Evolutionary conservation across 148 eudicot genomes (phyloP), one percentile per base, ranked within the genome.

Genomic region (Hydrangea macrophylla): DNA sequence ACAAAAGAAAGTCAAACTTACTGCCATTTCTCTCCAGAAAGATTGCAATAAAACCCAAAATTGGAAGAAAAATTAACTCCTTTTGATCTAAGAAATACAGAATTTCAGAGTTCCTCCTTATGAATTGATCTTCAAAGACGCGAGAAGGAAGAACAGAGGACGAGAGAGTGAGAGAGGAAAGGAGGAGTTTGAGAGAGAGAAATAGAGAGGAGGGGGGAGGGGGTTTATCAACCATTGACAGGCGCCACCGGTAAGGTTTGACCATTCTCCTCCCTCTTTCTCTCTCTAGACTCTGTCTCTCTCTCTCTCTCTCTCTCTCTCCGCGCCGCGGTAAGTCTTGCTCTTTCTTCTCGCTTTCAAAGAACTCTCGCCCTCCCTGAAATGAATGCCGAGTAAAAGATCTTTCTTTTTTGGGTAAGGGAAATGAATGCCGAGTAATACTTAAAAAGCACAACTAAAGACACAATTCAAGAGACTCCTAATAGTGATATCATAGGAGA

Each of bases 141-240:
- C 53, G n/a, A 48, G 53, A 48, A 48, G 6, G 7, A n/a, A 35
- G 18, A 55, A n/a, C n/a, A n/a, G n/a, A n/a, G n/a, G 11, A 51
- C 51, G 42, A 24, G 18, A 70, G 25, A 37, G 15, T 35, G 64
- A 51, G 27, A 13, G 50, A 32, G 65, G 62, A 32, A 15, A 33
- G 1, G 27, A 36, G 33, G 27, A 23, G 44, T 58, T 35, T 44
- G 18, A 31, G 36, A 33, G 56, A 50, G 58, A 70, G 33, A 22
- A 50, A 33, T 40, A 50, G 58, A 70, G 33, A 22, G 33, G 39
- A 12, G 30, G 56, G 6, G n/a, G 33, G 22, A 40, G 55, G 23
- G 50, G n/a, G 30, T 57, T 54, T 74, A 74, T 60, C 68, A 61
- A 74, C 63, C 62, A 33, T 67, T 74, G 68, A 74, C 71, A 55